Evolutionary conservation across 192 early-diverging fungal genomes (phyloP).

Genomic region (Backusella australiensis): DNA sequence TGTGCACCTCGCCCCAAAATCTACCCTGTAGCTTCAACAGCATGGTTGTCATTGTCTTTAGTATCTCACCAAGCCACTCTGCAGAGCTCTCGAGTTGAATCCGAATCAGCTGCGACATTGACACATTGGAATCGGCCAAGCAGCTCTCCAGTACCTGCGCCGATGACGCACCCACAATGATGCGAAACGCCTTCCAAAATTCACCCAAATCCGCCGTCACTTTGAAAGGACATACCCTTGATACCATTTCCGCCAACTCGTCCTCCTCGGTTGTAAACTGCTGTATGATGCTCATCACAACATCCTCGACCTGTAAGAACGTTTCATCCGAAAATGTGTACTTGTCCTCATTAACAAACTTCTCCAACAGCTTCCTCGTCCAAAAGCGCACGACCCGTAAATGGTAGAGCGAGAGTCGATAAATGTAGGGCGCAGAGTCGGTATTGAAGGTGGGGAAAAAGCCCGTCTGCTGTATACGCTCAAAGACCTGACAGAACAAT

Average conservation of each 20-base stretch:
- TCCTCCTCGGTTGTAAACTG: background rate
- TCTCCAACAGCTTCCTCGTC: conserved; percentile 25
- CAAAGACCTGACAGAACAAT: conserved; percentile 13
- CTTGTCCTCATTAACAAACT: background rate
- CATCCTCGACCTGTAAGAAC: background rate
- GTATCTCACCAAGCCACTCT: conserved; percentile 18
- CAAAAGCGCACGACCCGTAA: conserved; percentile 19
- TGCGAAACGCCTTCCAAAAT: conserved; percentile 27
- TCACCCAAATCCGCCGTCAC: conserved; percentile 15
- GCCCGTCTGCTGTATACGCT: conserved; percentile 13
- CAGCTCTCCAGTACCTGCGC: background rate
- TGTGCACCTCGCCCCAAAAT: conserved; percentile 12
- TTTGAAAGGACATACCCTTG: background rate
- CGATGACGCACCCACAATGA: background rate
- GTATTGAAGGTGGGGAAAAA: conserved; percentile 5
- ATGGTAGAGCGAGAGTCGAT: conserved; percentile 15
- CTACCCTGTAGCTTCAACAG: conserved; percentile 11
- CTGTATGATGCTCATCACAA: background rate
- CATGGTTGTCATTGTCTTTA: conserved; percentile 17
- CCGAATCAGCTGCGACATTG: background rate
- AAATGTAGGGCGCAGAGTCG: background rate
- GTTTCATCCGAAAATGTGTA: background rate
- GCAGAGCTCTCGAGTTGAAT: conserved; percentile 7
- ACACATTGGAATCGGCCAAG: background rate
- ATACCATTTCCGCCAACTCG: background rate